Conservation (phyloP, 2,329 filamentous ascomycete genomes). For the Aspergillus sp. region DNA sequence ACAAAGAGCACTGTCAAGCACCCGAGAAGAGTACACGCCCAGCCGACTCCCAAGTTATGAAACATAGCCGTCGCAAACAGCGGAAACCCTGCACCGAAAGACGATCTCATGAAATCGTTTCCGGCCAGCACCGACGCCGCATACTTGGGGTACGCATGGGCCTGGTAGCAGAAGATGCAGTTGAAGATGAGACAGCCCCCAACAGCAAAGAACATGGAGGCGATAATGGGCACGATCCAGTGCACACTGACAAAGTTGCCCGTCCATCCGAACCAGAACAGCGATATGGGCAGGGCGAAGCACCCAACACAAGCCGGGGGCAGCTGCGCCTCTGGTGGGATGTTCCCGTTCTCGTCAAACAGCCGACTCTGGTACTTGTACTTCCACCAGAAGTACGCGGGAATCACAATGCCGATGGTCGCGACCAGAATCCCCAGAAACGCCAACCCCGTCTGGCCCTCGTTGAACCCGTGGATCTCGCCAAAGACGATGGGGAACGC, state of each 20-base stretch:
- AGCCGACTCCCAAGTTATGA: constrained; percentile 27
- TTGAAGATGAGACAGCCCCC: constrained; percentile 71
- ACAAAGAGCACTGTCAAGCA: constrained; percentile 29
- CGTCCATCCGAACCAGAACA: constrained; percentile 67
- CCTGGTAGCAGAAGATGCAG: constrained; percentile 71
- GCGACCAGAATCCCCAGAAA: constrained; percentile 24
- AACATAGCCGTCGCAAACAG: constrained; percentile 34
- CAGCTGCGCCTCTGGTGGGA: constrained; percentile 45
- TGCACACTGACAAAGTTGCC: constrained; percentile 54
- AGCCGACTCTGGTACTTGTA: constrained; percentile 15
- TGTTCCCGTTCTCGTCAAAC: constrained; percentile 18
- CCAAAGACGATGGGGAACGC: constrained; percentile 35
- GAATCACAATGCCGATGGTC: constrained; percentile 34
- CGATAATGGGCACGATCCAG: constrained; percentile 67
- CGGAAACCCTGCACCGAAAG: constrained; percentile 36
- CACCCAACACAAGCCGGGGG: constrained; percentile 61
- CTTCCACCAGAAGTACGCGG: constrained; percentile 37
- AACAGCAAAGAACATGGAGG: constrained; percentile 62
- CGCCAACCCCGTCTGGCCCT: constrained; percentile 23
- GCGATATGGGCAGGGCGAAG: constrained; percentile 60
- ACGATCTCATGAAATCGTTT: constrained; percentile 69
- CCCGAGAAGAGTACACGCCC: constrained; percentile 28
- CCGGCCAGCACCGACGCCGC: constrained; percentile 70
- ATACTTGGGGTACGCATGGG: constrained; percentile 68
- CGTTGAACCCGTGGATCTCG: constrained; percentile 32